Base-by-base conservation (phyloP, 176 grass and related monocot genomes). In the Pontederia paniculata region DNA sequence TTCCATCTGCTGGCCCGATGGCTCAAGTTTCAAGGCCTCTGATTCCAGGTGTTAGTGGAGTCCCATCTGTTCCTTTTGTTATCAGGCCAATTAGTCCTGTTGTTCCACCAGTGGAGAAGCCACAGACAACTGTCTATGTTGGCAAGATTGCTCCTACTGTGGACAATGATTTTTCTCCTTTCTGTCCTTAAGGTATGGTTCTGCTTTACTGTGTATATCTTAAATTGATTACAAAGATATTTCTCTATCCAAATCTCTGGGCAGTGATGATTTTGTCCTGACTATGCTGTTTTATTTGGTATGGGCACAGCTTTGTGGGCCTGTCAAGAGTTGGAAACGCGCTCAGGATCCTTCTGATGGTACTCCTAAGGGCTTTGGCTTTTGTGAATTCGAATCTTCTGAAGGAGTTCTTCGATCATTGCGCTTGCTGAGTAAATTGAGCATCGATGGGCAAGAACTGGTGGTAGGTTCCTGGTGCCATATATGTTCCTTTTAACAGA, bases 351-450 rank as follows among this genome's bases (percentile, higher is more conserved):
- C 87, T 74, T 93, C 87, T 82, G 80, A 82, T 68, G 83, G 83
- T 47, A 93, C 60, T 54, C 94, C 81, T 60, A 86, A 88, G 74
- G 76, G 80, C 18, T 98, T 98, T 85, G 94, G 83, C 9, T 98
- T 91, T 88, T 98, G 87, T 60, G 94, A 93, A 77, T 98, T 98
- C 66, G 94, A 93, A 81, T 76, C 80, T 80, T 83, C 94, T 53
- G 94, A 98, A 77, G 87, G 94, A 52, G 78, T 98, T 58, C 80
- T 93, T 72, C 61, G 94, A 56, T 88, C 94, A 31, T 75, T 89
- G 17, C 77, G 94, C 37, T 80, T 98, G 70, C 87, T 98, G 21
- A 81, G 77, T 50, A 98, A 88, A 82, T 63, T 98, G 75, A 93
- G 73, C 75, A 73, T 98, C 67, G 87, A 98, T 78, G 83, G 94